Evolutionary conservation across 1,284 basidiomycete species (phyloP), one percentile per base, ranked within the genome.

Genomic region (Sanghuangporus baumii): DNA sequence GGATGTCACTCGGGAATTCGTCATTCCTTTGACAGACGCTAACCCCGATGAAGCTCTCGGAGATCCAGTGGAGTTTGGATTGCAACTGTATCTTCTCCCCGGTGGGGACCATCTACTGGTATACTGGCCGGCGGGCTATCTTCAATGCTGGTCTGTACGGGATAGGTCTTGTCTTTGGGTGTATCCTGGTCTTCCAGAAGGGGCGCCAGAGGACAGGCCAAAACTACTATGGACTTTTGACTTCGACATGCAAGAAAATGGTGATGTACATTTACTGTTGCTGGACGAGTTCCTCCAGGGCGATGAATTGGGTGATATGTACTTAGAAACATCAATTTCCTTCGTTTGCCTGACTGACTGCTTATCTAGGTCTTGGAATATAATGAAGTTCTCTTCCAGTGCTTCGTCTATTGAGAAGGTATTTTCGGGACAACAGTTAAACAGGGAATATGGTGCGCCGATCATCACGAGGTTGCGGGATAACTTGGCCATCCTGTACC

Each of bases 131-230:
- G 50, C 36, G 9, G 62, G 62, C 7, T 63, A 59, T 37, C 38
- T 63, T 23, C 62, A 63, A 40, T 59, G 57, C 20, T 63, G 62
- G 62, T 46, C 59, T 55, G 38, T 48, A 26, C 26, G 18, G 23
- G 43, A 56, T 3, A 43, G 41, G 16, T 16, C 26, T 14, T 55
- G 55, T 23, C 34, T 59, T 11, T 63, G 62, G 62, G 52, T 57
- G 14, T 63, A 63, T 38, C 62, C 62, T 37, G 26, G n/a, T 31
- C 55, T 57, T 38, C 55, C 55, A 11, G 55, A 57, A 47, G 55
- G 55, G 7, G 38, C 18, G 38, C 23, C 43, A 14, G 55, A 47
- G 40, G 43, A 57, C 43, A 41, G 55, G 38, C 55, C 55, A 4
- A 57, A 43, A 20, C 16, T 47, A 4, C 23, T 57, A n/a, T 43